Conservation (phyloP, 768 basidiomycete species). For the Boletus sensibilis region DNA sequence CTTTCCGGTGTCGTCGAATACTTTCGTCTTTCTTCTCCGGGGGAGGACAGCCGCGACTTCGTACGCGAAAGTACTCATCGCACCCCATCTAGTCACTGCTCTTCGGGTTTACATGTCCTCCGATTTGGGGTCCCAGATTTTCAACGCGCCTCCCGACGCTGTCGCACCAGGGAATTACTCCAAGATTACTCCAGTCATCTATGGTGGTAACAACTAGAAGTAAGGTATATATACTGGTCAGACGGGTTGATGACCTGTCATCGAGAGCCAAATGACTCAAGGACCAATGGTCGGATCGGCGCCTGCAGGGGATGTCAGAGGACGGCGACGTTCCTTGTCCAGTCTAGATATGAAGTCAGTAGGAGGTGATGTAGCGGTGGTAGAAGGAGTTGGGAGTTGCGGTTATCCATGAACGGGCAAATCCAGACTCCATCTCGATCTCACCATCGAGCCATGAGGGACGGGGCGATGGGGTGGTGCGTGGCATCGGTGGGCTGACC, state of each 20-base stretch:
- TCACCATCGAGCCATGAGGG: not conserved
- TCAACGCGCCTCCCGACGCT: not conserved
- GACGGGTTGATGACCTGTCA: not conserved
- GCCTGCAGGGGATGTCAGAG: not conserved
- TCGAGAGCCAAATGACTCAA: not conserved
- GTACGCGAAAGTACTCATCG: not conserved
- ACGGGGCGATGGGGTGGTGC: not conserved
- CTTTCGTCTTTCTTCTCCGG: not conserved
- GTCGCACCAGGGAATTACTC: not conserved
- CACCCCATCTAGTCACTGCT: not conserved
- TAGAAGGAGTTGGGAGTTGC: not conserved
- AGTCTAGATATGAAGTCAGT: not conserved
- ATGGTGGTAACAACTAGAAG: not conserved
- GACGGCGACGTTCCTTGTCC: not conserved
- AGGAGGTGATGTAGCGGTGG: not conserved
- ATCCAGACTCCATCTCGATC: not conserved
- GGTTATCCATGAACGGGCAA: not conserved
- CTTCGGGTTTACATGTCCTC: not conserved
- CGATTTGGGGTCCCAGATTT: not conserved
- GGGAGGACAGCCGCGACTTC: not conserved
- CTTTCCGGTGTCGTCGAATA: not conserved
- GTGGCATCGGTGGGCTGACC: too few relatives aligned
- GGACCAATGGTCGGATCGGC: not conserved
- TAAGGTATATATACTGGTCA: not conserved
- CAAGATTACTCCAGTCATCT: not conserved